phyloP scores from a whole-genome alignment of 1,139 yeast genomes.

The Suhomyces ambrosiae region DNA sequence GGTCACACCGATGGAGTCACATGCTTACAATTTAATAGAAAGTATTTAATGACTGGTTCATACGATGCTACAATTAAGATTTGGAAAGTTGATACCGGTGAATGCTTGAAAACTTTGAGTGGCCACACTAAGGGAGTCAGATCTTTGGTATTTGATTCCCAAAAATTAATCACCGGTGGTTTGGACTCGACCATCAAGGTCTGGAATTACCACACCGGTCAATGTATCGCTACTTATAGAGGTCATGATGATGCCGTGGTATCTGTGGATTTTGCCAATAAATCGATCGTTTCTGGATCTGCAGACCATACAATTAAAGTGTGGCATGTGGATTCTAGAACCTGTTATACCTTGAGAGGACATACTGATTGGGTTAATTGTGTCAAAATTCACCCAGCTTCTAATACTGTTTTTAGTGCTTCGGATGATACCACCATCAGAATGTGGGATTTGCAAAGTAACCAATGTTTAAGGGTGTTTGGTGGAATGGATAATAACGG shows the following conservation, averaged over 20 bases:
- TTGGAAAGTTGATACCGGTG: constrained; percentile 85
- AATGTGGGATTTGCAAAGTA: constrained; percentile 90
- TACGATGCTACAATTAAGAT: constrained; percentile 86
- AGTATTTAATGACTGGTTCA: constrained; percentile 84
- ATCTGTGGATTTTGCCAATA: constrained; percentile 76
- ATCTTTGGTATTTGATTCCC: constrained; percentile 80
- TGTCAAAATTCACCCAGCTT: constrained; percentile 80
- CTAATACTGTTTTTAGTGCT: constrained; percentile 81
- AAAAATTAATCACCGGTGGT: constrained; percentile 89
- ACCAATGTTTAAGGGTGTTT: constrained; percentile 76
- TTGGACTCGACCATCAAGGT: constrained; percentile 89
- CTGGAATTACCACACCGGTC: constrained; percentile 95
- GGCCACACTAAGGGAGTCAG: constrained; percentile 90
- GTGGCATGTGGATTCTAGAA: constrained; percentile 93
- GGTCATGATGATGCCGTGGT: constrained; percentile 90
- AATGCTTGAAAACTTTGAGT: constrained; percentile 69
- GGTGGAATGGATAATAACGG: constrained; percentile 71
- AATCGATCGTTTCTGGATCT: constrained; percentile 87
- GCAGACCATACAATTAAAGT: constrained; percentile 91
- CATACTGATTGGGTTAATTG: constrained; percentile 91
- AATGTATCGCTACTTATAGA: constrained; percentile 87
- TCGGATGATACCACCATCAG: constrained; percentile 90
- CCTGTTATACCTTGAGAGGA: constrained; percentile 90
- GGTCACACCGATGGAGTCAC: constrained; percentile 91
- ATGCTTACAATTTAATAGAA: constrained; percentile 77